These are phyloP conservation scores for Cystobasidium sp. DNA, from an alignment of 1,284 basidiomycete genomes.

Conservation along the genomic window DNA sequence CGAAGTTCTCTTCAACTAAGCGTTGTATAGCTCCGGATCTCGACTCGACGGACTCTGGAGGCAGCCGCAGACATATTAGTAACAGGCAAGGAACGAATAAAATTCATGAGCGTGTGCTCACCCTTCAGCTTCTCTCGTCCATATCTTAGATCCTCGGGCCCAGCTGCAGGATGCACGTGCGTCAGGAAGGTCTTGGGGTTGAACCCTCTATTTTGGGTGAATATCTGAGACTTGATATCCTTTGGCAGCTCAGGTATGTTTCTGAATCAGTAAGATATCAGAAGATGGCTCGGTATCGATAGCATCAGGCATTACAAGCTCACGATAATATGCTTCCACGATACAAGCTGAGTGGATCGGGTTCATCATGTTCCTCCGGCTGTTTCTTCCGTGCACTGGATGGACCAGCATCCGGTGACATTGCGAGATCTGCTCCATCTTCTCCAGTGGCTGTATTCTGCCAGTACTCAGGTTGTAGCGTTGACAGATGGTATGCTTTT, in stretches of 20 bases:
- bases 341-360: slow-evolving; percentile 57
- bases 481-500: slow-evolving; percentile 57
- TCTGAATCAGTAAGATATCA: slow-evolving; percentile 7
- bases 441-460: slow-evolving; percentile 47
- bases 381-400: slow-evolving; percentile 25
- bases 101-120: not conserved
- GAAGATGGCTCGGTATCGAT: not conserved
- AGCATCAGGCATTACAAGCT: slow-evolving; percentile 10
- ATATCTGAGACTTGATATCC: slow-evolving; percentile 59
- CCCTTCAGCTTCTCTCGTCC: slow-evolving; percentile 62
- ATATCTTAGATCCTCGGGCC: slow-evolving; percentile 82
- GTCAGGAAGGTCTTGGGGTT: slow-evolving; percentile 93
- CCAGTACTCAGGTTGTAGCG: slow-evolving; percentile 56
- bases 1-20: slow-evolving; percentile 97
- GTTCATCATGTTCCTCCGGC: slow-evolving; percentile 49
- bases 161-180: slow-evolving; percentile 91
- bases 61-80: not conserved
- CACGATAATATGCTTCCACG: slow-evolving; percentile 49
- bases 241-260: slow-evolving; percentile 47
- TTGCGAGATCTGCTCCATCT: slow-evolving; percentile 38
- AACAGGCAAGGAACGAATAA: not conserved
- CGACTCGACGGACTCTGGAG: slow-evolving; percentile 72
- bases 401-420: slow-evolving; percentile 34
- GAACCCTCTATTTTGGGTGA: slow-evolving; percentile 90
- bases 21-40: slow-evolving; percentile 90